A percentile compares a stretch with the other conserved stretches of the same genome.
Conservation (phyloP, 805 yeast genomes). For the Kodamaea kaohsiungensis region DNA sequence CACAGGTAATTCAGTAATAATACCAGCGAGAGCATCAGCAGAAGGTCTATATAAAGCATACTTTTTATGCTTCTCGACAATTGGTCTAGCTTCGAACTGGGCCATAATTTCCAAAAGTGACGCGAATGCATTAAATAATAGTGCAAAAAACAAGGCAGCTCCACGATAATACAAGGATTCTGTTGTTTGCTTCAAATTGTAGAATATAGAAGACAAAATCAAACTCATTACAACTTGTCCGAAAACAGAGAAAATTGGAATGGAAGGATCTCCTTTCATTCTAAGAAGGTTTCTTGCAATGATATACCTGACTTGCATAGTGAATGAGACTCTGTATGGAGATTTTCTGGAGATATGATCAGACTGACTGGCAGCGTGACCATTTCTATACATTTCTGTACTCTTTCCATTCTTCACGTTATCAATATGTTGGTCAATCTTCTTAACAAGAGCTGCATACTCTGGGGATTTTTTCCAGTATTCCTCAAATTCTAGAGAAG, state of each 20-base stretch:
- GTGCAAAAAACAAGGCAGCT: conserved; percentile 68
- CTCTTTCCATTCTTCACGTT: conserved; percentile 11
- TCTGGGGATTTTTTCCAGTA: conserved; percentile 50
- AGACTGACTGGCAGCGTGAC: conserved; percentile 26
- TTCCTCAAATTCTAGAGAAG: conserved; percentile 17
- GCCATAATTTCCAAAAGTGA: conserved; percentile 59
- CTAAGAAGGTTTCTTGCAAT: conserved; percentile 50
- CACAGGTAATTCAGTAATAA: conserved; percentile 57
- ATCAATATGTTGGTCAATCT: conserved; percentile 15
- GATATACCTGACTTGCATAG: conserved; percentile 52
- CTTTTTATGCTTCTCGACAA: conserved; percentile 59
- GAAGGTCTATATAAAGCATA: conserved; percentile 60
- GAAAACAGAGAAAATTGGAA: conserved; percentile 41
- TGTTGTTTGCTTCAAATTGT: conserved; percentile 48
- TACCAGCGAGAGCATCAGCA: conserved; percentile 64
- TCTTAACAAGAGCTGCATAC: conserved; percentile 23
- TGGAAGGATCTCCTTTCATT: conserved; percentile 50
- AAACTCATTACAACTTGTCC: conserved; percentile 56
- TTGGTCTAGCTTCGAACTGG: conserved; percentile 54
- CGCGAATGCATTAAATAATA: conserved; percentile 61
- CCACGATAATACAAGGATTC: conserved; percentile 55
- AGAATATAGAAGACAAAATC: conserved; percentile 58
- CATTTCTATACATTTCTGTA: conserved; percentile 17
- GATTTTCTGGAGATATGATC: conserved; percentile 37
- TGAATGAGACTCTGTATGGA: conserved; percentile 54